A percentile compares a stretch with the other conserved stretches of the same genome.
Evolutionary conservation across 2,329 filamentous ascomycete genomes (phyloP).

Genomic region (Westerdykella ornata): DNA sequence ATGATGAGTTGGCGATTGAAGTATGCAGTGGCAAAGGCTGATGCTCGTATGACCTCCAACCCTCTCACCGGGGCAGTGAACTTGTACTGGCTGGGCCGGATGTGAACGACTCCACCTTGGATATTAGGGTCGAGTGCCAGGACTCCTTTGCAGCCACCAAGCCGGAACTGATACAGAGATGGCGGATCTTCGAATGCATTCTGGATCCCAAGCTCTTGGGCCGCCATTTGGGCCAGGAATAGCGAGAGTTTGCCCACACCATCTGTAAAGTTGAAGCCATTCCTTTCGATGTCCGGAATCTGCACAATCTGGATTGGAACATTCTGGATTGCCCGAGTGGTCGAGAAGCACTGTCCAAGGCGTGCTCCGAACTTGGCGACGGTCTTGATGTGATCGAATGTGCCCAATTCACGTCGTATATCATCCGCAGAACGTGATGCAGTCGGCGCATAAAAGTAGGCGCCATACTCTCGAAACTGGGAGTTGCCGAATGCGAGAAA

Average conservation of each 20-base stretch:
- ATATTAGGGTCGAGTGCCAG: constrained; percentile 67
- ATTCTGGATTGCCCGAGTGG: constrained; percentile 67
- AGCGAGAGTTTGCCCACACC: constrained; percentile 88
- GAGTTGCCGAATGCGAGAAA: constrained; percentile 95
- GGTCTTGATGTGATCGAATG: constrained; percentile 70
- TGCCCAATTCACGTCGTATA: constrained; percentile 82
- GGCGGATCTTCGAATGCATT: constrained; percentile 53
- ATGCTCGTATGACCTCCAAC: constrained; percentile 79
- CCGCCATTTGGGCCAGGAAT: constrained; percentile 67
- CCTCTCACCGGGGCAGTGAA: constrained; percentile 65
- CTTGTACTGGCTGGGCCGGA: constrained; percentile 82
- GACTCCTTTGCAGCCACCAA: constrained; percentile 89
- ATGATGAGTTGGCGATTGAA: constrained; percentile 87
- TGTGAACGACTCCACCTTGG: constrained; percentile 61
- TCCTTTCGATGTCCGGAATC: constrained; percentile 63
- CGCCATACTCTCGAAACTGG: constrained; percentile 84
- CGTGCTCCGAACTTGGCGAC: constrained; percentile 88
- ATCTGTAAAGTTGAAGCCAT: constrained; percentile 73
- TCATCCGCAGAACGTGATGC: constrained; percentile 60
- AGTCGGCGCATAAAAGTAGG: constrained; percentile 82
- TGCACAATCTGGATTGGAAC: constrained; percentile 48
- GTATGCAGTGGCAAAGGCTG: constrained; percentile 67
- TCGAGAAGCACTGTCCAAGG: constrained; percentile 92
- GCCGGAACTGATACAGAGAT: constrained; percentile 83
- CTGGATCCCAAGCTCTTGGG: constrained; percentile 59